Evolutionary conservation across 371 early-diverging fungal species (phyloP).

Genomic region (Actinomucor elegans): DNA sequence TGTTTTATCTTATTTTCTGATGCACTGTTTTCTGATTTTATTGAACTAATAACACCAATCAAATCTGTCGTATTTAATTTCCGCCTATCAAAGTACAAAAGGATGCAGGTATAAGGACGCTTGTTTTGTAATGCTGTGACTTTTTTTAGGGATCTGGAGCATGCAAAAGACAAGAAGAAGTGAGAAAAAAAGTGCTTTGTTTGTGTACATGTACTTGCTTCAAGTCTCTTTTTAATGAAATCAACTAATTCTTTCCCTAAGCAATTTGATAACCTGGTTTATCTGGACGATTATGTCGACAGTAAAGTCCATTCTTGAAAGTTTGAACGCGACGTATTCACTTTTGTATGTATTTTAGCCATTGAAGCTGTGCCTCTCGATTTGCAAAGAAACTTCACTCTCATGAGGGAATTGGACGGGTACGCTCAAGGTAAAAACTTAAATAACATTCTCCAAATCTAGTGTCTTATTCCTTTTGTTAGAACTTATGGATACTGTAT

Average conservation of each 20-base stretch:
- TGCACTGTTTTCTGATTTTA: too few species aligned
- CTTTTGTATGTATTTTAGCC: conserved; percentile 38
- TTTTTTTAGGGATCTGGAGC: too few species aligned
- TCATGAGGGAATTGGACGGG: conserved; percentile 91
- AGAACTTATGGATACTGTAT: conserved; percentile 61
- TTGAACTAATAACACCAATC: too few species aligned
- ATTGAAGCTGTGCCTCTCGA: conserved; percentile 90
- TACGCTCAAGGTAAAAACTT: conserved; percentile 80
- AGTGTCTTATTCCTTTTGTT: not conserved
- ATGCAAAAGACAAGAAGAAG: too few species aligned
- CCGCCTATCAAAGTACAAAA: too few species aligned
- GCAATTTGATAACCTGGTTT: conserved; percentile 53
- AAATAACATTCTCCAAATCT: not conserved
- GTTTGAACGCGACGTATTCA: not conserved
- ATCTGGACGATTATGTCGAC: conserved; percentile 85
- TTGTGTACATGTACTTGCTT: too few species aligned
- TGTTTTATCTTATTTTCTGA: too few species aligned
- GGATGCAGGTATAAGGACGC: too few species aligned
- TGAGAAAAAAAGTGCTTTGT: too few species aligned
- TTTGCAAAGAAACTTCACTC: conserved; percentile 84
- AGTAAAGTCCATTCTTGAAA: conserved; percentile 46
- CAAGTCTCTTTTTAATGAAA: conserved; percentile 16
- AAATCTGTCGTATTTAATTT: too few species aligned
- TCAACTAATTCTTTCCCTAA: conserved; percentile 3
- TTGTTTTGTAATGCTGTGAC: too few species aligned